phyloP scores from a whole-genome alignment of 257 asterid genomes.

The Penstemon eatonii region DNA sequence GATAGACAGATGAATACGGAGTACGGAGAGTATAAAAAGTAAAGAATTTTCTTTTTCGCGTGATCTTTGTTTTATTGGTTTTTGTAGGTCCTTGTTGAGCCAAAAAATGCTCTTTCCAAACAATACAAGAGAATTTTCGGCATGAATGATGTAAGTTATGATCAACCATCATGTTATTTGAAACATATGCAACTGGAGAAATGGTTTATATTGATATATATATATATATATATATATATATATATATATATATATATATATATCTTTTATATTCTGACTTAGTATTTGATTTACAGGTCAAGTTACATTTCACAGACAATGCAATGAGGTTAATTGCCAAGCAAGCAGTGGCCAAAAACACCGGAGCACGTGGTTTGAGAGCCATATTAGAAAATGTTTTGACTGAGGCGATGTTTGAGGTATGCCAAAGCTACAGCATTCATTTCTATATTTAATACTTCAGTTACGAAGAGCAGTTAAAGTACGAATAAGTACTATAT shows the following conservation, averaged over 20 bases:
- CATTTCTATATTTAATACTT: conserved; percentile 1
- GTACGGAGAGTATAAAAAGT: background rate
- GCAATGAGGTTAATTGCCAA: conserved; percentile 76
- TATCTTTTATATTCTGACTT: conserved; percentile 9
- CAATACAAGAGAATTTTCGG: conserved; percentile 88
- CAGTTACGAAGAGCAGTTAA: background rate
- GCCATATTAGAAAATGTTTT: conserved; percentile 78
- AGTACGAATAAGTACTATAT: conserved; percentile 5
- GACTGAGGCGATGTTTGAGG: conserved; percentile 97
- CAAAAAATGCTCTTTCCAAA: conserved; percentile 88
- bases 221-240: background rate
- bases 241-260: background rate
- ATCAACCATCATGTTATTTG: conserved; percentile 16
- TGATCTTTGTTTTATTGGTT: background rate
- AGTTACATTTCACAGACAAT: conserved; percentile 61
- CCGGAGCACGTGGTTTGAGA: conserved; percentile 97
- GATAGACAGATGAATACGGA: background rate
- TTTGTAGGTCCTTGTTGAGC: conserved; percentile 75
- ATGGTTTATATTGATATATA: background rate
- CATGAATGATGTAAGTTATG: conserved; percentile 70
- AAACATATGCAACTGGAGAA: background rate
- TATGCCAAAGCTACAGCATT: conserved; percentile 30
- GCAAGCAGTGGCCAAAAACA: conserved; percentile 71
- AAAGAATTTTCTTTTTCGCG: background rate
- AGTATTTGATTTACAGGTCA: conserved; percentile 46